Evolutionary conservation across 2,329 filamentous ascomycete genomes (phyloP).

Genomic region (Xylaria sp.): DNA sequence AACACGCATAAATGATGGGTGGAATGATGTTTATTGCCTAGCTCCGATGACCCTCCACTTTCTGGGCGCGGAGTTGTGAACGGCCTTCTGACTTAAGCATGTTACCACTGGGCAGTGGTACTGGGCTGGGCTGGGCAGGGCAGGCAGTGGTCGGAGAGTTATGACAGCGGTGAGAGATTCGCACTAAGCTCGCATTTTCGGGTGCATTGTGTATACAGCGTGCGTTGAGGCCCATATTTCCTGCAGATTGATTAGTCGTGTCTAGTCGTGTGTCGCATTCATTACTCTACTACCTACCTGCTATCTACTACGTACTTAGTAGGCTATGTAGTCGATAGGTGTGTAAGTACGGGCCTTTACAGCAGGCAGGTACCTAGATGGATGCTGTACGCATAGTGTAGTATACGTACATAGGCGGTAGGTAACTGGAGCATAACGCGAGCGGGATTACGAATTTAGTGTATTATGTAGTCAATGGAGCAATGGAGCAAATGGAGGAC

Average conservation of each 20-base stretch:
- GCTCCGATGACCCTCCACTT: conserved; percentile 46
- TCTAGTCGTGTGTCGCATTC: conserved; percentile 26
- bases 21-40: conserved; percentile 36
- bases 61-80: conserved; percentile 37
- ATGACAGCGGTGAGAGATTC: conserved; percentile 35
- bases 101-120: conserved; percentile 14
- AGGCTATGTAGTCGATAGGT: too few relatives aligned
- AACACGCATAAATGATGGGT: conserved; percentile 27
- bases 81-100: conserved; percentile 48
- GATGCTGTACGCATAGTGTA: too few relatives aligned
- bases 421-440: conserved; percentile 29
- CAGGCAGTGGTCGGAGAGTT: conserved; percentile 10
- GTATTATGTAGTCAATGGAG: conserved; percentile 5
- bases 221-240: conserved; percentile 31
- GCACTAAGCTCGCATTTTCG: conserved; percentile 35
- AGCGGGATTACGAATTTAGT: conserved; percentile 44
- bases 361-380: too few relatives aligned
- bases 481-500: not conserved
- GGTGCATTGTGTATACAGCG: conserved; percentile 38
- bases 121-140: not conserved
- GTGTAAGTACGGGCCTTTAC: too few relatives aligned
- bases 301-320: not conserved
- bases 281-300: not conserved
- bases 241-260: conserved; percentile 31
- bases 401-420: too few relatives aligned